phyloP scores from a whole-genome alignment of 2,329 filamentous ascomycete species.

The Periglandula ipomoeae region DNA sequence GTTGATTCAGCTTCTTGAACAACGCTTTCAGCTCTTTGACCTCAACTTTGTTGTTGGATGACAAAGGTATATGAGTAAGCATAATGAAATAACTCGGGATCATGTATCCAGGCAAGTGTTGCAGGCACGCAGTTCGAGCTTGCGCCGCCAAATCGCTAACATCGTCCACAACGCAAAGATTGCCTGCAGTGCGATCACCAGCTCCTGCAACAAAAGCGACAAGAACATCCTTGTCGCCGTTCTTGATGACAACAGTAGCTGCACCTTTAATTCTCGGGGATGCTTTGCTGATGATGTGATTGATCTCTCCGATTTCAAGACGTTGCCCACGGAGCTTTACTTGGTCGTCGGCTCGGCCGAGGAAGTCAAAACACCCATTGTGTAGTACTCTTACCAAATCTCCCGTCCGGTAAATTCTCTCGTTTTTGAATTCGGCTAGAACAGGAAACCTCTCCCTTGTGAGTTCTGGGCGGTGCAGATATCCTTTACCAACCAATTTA shows the following conservation, averaged over 20 bases:
- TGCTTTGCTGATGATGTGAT: conserved; percentile 63
- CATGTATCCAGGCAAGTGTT: conserved; percentile 75
- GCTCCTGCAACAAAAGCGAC: conserved; percentile 57
- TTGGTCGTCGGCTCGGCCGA: conserved; percentile 83
- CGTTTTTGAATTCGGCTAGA: conserved; percentile 39
- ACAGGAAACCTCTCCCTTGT: conserved; percentile 68
- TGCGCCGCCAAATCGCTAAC: conserved; percentile 29
- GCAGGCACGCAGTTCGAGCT: conserved; percentile 55
- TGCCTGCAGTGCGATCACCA: not conserved
- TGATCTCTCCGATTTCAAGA: conserved; percentile 86
- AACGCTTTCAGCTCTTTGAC: conserved; percentile 57
- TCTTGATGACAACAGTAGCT: conserved; percentile 64
- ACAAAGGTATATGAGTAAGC: conserved; percentile 65
- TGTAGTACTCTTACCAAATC: conserved; percentile 76
- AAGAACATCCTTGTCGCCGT: conserved; percentile 72
- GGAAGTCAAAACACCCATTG: conserved; percentile 76
- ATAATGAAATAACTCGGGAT: conserved; percentile 75
- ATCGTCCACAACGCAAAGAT: conserved; percentile 18
- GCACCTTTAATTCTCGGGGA: conserved; percentile 54
- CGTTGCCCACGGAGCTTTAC: conserved; percentile 85
- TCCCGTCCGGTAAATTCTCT: conserved; percentile 75
- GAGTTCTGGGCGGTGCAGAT: conserved; percentile 71
- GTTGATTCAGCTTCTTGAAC: conserved; percentile 52
- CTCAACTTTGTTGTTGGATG: conserved; percentile 84
- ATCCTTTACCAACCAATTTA: conserved; percentile 80